Evolutionary conservation across 2,329 filamentous ascomycete species (phyloP).

Genomic region (Fusarium pseudoanthophilum): DNA sequence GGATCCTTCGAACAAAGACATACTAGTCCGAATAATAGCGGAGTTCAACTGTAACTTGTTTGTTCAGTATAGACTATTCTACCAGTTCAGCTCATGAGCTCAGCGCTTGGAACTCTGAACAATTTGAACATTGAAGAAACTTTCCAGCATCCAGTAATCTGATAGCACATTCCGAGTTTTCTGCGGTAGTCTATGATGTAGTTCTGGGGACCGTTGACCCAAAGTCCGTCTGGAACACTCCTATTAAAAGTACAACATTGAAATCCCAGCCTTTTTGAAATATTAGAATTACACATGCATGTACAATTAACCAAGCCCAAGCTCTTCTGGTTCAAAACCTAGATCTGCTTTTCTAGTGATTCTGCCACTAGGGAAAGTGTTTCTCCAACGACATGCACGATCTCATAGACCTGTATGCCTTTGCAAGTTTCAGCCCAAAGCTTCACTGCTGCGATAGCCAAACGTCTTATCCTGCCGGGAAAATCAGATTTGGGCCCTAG

Average conservation of each 20-base stretch:
- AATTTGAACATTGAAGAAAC: background rate
- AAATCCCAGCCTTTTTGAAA: background rate
- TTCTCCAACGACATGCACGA: constrained; percentile 20
- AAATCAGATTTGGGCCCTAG: background rate
- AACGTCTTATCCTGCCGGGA: background rate
- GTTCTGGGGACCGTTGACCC: no score
- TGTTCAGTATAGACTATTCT: background rate
- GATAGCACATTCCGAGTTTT: background rate
- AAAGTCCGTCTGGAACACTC: background rate
- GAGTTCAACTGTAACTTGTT: background rate
- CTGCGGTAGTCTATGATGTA: background rate
- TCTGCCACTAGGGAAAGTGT: background rate
- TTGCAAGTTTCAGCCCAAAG: constrained; percentile 31
- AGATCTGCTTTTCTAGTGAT: background rate
- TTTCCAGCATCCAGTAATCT: no score
- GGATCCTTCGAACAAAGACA: background rate
- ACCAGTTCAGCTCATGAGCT: background rate
- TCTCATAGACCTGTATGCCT: constrained; percentile 29
- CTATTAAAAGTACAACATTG: background rate
- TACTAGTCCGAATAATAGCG: background rate
- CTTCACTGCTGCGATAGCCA: constrained; percentile 9
- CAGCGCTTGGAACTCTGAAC: background rate
- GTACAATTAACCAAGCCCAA: background rate
- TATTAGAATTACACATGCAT: background rate
- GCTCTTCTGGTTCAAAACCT: background rate